Conservation (phyloP, 371 early-diverging fungal genomes). For the Rhizopus stolonifer region DNA sequence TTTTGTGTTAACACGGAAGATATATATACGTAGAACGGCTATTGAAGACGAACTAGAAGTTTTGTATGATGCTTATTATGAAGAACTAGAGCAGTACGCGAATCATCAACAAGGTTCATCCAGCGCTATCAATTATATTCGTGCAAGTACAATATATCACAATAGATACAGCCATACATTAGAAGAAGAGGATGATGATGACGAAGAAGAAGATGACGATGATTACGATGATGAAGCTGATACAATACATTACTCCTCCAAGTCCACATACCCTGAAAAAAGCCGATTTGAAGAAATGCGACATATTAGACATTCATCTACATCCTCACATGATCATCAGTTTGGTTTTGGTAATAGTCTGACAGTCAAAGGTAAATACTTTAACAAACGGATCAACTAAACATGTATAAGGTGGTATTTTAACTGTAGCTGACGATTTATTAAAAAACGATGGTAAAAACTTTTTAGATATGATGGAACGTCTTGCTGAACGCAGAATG, state of each 20-base stretch:
- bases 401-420: constrained; percentile 59
- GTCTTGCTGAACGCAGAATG: constrained; percentile 85
- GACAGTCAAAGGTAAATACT: constrained; percentile 61
- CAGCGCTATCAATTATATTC: background rate
- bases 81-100: constrained; percentile 87
- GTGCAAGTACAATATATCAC: constrained; percentile 8
- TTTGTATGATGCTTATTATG: constrained; percentile 90
- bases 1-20: too few species aligned
- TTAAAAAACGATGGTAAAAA: constrained; percentile 87
- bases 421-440: constrained; percentile 86
- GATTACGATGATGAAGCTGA: constrained; percentile 11
- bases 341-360: constrained; percentile 69
- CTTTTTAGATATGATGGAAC: constrained; percentile 93
- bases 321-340: constrained; percentile 9
- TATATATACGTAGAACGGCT: constrained; percentile 74
- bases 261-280: constrained; percentile 18
- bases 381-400: background rate
- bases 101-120: constrained; percentile 66
- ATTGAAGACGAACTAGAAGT: constrained; percentile 90
- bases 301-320: constrained; percentile 23
- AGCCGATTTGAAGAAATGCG: constrained; percentile 27
- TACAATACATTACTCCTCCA: constrained; percentile 9
- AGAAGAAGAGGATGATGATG: constrained; percentile 37
- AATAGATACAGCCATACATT: constrained; percentile 11
- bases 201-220: constrained; percentile 35